Evolutionary conservation across 352 stramenopile species (phyloP).

Genomic region (Salisapilia sapeloensis): DNA sequence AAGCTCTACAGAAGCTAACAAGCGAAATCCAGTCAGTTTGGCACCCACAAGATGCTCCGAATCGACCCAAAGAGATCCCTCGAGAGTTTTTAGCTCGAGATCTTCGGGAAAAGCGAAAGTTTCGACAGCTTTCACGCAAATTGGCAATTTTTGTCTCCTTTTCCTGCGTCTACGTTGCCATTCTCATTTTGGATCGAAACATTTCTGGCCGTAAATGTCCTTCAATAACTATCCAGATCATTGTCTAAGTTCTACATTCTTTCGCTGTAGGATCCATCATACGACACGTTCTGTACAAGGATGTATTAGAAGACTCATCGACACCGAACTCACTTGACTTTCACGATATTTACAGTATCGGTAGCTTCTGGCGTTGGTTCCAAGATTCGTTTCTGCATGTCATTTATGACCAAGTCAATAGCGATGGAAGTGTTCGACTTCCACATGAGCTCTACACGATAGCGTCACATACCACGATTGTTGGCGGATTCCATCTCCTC

Average conservation of each 20-base stretch:
- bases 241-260: not conserved
- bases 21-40: no score
- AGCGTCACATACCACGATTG: conserved; percentile 37
- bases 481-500: conserved; percentile 46
- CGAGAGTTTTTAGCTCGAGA: conserved; percentile 35
- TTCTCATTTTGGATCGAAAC: conserved; percentile 47
- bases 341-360: conserved; percentile 15
- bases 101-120: conserved; percentile 55
- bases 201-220: conserved; percentile 50
- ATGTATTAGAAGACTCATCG: conserved; percentile 20
- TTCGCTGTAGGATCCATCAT: conserved; percentile 21
- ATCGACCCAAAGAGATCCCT: conserved; percentile 11
- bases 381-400: conserved; percentile 29
- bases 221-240: not conserved
- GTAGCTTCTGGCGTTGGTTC: conserved; percentile 42
- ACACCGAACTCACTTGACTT: conserved; percentile 19
- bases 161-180: conserved; percentile 34
- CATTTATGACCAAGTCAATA: conserved; percentile 19
- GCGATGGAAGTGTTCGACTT: conserved; percentile 4
- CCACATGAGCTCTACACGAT: conserved; percentile 28
- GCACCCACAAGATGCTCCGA: no score
- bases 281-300: conserved; percentile 29
- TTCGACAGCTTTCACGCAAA: conserved; percentile 40
- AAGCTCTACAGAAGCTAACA: no score
- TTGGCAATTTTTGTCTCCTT: conserved; percentile 48